Evolutionary conservation across 2,329 filamentous ascomycete species (phyloP).

Genomic region (Samsoniella hepiali): DNA sequence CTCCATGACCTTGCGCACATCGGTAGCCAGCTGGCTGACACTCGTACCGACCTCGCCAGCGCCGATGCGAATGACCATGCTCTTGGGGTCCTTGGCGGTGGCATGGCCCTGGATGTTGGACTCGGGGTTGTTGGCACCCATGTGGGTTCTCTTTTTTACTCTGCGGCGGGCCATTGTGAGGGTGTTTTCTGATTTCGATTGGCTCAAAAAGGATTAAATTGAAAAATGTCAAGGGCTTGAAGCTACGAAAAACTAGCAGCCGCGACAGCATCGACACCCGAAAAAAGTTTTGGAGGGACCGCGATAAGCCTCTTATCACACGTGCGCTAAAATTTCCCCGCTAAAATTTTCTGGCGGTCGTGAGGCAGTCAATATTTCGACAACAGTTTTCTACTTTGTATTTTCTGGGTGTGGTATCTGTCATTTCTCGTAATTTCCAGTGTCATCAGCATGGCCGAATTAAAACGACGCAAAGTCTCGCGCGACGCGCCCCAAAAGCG

Average conservation of each 20-base stretch:
- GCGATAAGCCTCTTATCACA: constrained; percentile 26
- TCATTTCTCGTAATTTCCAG: neutral
- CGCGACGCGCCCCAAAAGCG: constrained; percentile 22
- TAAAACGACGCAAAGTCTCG: constrained; percentile 42
- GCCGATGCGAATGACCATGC: constrained; percentile 97
- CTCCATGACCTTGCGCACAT: constrained; percentile 93
- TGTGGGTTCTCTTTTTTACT: constrained; percentile 86
- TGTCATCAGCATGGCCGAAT: constrained; percentile 32
- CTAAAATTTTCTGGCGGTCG: constrained; percentile 30
- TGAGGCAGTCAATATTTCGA: neutral
- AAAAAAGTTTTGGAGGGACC: constrained; percentile 33
- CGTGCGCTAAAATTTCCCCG: constrained; percentile 26
- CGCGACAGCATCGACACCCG: constrained; percentile 8
- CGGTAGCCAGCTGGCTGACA: constrained; percentile 84
- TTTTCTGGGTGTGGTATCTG: neutral
- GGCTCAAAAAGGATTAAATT: neutral
- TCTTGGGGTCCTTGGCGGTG: constrained; percentile 74
- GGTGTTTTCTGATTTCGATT: neutral
- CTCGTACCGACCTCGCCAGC: constrained; percentile 90
- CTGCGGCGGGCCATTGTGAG: constrained; percentile 70
- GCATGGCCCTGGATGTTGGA: constrained; percentile 56
- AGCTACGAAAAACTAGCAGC: neutral
- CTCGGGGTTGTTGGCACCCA: constrained; percentile 61
- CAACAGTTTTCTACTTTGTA: neutral
- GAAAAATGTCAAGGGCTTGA: constrained; percentile 17